A percentile compares a stretch with the other conserved stretches of the same genome.
phyloP scores from a whole-genome alignment of 2,329 filamentous ascomycete species.

The Fusarium falciforme region DNA sequence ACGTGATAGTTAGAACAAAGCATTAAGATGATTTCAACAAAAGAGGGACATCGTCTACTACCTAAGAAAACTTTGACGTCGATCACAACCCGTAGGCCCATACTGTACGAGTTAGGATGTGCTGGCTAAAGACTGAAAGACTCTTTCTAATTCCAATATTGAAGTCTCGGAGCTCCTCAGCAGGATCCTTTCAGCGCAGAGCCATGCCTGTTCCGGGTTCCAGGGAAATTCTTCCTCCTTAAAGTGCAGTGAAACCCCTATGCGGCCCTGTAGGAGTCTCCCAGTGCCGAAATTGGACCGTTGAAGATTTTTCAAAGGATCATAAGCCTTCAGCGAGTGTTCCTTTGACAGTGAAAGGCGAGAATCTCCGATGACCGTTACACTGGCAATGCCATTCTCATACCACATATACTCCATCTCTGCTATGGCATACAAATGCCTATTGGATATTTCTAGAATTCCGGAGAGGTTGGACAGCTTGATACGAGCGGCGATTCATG shows the following conservation, averaged over 20 bases:
- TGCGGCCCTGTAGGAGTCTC: accelerated
- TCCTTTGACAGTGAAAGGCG: not conserved
- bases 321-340: not conserved
- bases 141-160: not conserved
- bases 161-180: not conserved
- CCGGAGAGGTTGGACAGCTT: not conserved
- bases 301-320: not conserved
- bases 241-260: not conserved
- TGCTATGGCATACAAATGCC: no score
- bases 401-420: not conserved
- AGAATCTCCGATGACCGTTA: not conserved
- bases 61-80: not conserved
- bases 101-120: accelerated
- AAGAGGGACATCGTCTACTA: not conserved
- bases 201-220: not conserved
- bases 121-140: not conserved
- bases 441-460: not conserved
- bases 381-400: not conserved
- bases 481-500: not conserved
- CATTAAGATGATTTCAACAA: not conserved
- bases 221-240: not conserved
- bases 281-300: not conserved
- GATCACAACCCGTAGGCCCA: not conserved
- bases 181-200: not conserved
- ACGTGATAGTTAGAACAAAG: not conserved